Conservation (phyloP, 23 red algal genomes). For the Gracilaria vermiculophylla region DNA sequence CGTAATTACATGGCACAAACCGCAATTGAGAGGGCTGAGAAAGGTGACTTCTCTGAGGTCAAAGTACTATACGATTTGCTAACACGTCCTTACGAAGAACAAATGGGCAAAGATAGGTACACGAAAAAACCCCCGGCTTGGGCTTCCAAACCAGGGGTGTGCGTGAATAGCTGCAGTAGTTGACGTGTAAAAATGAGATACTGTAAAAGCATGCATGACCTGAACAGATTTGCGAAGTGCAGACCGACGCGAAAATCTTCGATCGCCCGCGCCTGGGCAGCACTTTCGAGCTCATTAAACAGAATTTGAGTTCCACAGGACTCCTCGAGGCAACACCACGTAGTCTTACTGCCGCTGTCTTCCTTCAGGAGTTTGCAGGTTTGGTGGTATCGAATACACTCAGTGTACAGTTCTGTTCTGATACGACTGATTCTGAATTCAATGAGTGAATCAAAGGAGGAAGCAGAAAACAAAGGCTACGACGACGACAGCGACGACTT, state of each 20-base stretch:
- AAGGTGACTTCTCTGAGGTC: conserved; percentile 79
- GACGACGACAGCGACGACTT: conserved; percentile 33
- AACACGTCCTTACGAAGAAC: conserved; percentile 72
- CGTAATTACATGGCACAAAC: conserved; percentile 90
- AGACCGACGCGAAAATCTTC: too few species aligned
- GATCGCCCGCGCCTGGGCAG: too few species aligned
- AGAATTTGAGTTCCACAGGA: too few species aligned
- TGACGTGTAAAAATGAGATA: neutral
- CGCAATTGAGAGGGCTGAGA: conserved; percentile 93
- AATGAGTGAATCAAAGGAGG: neutral
- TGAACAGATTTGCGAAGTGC: too few species aligned
- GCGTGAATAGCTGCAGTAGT: conserved; percentile 94
- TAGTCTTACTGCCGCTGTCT: too few species aligned
- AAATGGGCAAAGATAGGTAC: conserved; percentile 65
- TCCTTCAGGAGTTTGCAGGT: too few species aligned
- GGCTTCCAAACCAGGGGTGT: conserved; percentile 83
- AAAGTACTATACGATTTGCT: conserved; percentile 72
- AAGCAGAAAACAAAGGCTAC: neutral
- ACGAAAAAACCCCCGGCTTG: conserved; percentile 74
- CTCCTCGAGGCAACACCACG: too few species aligned
- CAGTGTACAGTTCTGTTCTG: too few species aligned
- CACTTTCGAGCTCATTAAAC: too few species aligned
- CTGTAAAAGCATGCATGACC: too few species aligned
- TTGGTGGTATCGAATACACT: too few species aligned
- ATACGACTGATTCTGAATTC: too few species aligned